Conservation (phyloP, 2,329 filamentous ascomycete species). For the Apiospora hydei region DNA sequence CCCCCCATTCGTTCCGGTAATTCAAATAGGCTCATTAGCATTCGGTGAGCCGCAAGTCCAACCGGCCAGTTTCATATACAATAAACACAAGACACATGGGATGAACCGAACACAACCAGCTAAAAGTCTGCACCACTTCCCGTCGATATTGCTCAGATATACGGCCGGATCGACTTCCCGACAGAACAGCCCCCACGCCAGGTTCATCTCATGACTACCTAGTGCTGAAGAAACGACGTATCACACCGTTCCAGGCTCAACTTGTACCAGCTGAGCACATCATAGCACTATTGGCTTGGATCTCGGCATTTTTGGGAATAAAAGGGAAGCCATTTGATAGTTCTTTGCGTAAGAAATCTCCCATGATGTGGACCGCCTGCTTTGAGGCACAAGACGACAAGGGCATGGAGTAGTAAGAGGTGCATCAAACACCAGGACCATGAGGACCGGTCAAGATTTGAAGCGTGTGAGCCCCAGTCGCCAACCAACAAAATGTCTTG, state of each 20-base stretch:
- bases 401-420: not conserved
- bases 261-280: not conserved
- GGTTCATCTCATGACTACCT: not conserved
- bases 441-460: not conserved
- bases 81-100: not conserved
- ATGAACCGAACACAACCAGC: not conserved
- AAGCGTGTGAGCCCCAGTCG: not conserved
- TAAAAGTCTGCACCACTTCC: not conserved
- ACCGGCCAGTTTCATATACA: constrained; percentile 11
- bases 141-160: constrained; percentile 9
- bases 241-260: not conserved
- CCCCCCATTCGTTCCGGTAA: not conserved
- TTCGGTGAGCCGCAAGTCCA: constrained; percentile 14
- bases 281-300: not conserved
- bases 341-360: not conserved
- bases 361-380: not conserved
- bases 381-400: not conserved
- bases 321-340: not conserved
- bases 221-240: not conserved
- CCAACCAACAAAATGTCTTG: not conserved
- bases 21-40: constrained; percentile 10
- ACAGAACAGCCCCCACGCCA: constrained; percentile 19
- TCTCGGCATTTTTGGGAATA: not conserved
- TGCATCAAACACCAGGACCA: not conserved
- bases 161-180: constrained; percentile 16